Percentiles rank a stretch among this genome's conserved stretches.
phyloP scores from a whole-genome alignment of 176 grass and related monocot species.

The Carex pumila region DNA sequence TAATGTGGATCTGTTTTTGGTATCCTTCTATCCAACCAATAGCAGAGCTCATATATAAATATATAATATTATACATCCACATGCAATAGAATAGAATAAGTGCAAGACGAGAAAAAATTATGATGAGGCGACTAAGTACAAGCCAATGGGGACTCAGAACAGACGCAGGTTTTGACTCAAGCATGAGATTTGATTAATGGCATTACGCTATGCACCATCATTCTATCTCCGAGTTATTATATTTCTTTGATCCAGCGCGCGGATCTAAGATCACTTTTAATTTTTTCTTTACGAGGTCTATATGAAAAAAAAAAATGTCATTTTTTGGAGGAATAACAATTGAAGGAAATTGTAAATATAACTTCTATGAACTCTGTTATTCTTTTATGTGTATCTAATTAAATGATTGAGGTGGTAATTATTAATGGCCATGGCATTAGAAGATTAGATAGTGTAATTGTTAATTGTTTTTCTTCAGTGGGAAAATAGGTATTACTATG shows the following conservation, averaged over 20 bases:
- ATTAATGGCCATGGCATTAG: too few species aligned
- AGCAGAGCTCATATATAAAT: background rate
- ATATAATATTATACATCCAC: background rate
- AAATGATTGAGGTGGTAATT: too few species aligned
- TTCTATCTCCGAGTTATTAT: background rate
- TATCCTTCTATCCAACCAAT: background rate
- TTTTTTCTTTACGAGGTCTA: background rate
- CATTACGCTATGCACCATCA: background rate
- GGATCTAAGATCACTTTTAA: background rate
- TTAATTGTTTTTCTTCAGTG: background rate
- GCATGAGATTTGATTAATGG: background rate
- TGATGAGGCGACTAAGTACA: background rate
- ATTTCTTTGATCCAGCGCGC: background rate
- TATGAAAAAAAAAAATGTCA: background rate
- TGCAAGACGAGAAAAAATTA: background rate
- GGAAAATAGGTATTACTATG: background rate
- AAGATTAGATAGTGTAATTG: too few species aligned
- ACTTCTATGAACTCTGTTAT: too few species aligned
- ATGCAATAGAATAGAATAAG: background rate
- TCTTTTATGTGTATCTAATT: too few species aligned
- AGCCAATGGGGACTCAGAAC: background rate
- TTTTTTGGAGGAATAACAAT: background rate
- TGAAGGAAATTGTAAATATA: background rate
- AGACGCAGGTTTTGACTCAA: constrained; percentile 22
- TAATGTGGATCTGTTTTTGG: background rate